Evolutionary conservation across 441 rosid species (phyloP).

Genomic region (Biscutella laevigata): DNA sequence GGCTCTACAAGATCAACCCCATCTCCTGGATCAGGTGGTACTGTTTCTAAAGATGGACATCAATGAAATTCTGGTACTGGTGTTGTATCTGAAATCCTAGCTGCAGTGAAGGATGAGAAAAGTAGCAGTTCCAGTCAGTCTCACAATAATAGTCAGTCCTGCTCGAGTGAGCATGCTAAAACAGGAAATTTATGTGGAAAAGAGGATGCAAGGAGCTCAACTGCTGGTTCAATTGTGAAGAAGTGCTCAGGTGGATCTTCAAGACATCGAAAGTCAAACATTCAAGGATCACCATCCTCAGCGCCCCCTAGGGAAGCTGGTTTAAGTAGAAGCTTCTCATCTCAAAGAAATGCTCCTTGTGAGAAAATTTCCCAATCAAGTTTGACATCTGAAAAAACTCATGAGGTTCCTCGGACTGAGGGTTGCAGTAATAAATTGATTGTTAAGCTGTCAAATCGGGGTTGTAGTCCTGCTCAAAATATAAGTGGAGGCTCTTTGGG

Average conservation of each 20-base stretch:
- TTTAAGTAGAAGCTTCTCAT: slow-evolving; percentile 37
- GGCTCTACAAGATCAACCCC: slow-evolving; percentile 45
- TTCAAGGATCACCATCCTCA: too few relatives aligned
- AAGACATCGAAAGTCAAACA: too few relatives aligned
- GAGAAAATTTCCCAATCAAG: slow-evolving; percentile 49
- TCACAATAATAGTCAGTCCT: too few relatives aligned
- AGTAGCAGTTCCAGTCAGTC: too few relatives aligned
- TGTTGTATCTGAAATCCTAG: too few relatives aligned
- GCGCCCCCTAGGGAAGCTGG: slow-evolving; percentile 37
- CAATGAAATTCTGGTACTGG: slow-evolving; percentile 36
- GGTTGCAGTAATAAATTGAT: slow-evolving; percentile 56
- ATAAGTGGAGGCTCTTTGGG: slow-evolving; percentile 62
- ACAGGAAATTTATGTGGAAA: too few relatives aligned
- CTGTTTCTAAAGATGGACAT: slow-evolving; percentile 25
- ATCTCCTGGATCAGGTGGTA: slow-evolving; percentile 33
- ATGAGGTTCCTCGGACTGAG: slow-evolving; percentile 43
- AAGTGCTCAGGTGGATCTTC: too few relatives aligned
- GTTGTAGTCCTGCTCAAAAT: slow-evolving; percentile 68
- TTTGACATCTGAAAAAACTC: slow-evolving; percentile 38
- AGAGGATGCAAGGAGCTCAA: too few relatives aligned
- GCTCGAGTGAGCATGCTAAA: too few relatives aligned
- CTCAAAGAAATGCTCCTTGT: slow-evolving; percentile 39
- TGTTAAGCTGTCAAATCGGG: slow-evolving; percentile 66
- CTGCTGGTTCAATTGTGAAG: too few relatives aligned
- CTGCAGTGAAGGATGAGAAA: too few relatives aligned